phyloP scores from a whole-genome alignment of 192 early-diverging fungal genomes.

The Spinellus fusiger region DNA sequence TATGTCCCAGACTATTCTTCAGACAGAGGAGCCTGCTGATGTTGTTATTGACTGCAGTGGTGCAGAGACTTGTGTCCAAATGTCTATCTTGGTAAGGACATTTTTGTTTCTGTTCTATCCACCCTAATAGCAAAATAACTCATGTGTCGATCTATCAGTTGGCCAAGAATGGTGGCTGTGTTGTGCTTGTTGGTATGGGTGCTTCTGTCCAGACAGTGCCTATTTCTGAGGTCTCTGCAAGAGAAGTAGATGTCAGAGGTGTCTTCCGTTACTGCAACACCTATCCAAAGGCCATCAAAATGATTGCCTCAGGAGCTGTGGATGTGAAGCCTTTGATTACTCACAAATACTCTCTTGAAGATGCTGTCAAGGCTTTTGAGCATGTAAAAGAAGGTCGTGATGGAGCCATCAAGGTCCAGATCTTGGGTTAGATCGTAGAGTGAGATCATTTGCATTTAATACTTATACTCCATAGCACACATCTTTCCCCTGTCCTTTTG shows the following conservation, averaged over 20 bases:
- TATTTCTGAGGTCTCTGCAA: slow-evolving; percentile 23
- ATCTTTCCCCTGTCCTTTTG: background rate
- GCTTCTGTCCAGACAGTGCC: slow-evolving; percentile 27
- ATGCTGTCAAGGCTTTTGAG: slow-evolving; percentile 35
- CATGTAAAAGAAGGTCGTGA: slow-evolving; percentile 28
- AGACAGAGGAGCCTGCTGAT: slow-evolving; percentile 25
- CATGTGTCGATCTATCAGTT: slow-evolving; percentile 7
- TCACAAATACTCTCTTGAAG: slow-evolving; percentile 30
- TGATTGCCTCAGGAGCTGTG: slow-evolving; percentile 31
- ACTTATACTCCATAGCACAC: background rate
- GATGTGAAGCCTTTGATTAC: slow-evolving; percentile 37
- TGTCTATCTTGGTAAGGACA: slow-evolving; percentile 27
- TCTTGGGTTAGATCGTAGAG: slow-evolving; percentile 1
- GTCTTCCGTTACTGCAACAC: slow-evolving; percentile 38
- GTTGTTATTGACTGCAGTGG: slow-evolving; percentile 37
- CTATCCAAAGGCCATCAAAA: slow-evolving; percentile 30
- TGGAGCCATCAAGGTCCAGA: slow-evolving; percentile 36
- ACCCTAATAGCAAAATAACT: background rate
- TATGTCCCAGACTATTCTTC: slow-evolving; percentile 7
- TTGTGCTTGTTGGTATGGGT: slow-evolving; percentile 40
- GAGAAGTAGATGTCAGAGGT: slow-evolving; percentile 36
- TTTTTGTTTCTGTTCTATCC: background rate
- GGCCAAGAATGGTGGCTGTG: slow-evolving; percentile 31
- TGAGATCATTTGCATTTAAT: background rate
- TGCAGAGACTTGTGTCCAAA: slow-evolving; percentile 39